Evolutionary conservation across 257 asterid species (phyloP).

Genomic region (Jaltomata sinuosa): DNA sequence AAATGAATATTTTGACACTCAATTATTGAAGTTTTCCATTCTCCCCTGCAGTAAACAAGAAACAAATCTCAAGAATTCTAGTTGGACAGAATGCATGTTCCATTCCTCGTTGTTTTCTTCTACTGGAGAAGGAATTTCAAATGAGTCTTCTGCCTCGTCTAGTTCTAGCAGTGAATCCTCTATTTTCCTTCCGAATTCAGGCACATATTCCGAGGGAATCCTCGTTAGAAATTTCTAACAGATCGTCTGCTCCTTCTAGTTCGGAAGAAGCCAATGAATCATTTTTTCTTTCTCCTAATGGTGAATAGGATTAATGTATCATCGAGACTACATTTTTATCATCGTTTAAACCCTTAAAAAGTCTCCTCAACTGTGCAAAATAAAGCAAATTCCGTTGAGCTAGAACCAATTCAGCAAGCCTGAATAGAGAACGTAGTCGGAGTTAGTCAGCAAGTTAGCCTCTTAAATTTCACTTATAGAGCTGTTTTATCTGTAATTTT

Average conservation of each 20-base stretch:
- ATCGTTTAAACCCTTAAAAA: neutral
- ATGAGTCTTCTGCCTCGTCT: neutral
- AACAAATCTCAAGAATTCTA: too few species aligned
- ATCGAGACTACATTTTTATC: neutral
- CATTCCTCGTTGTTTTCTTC: neutral
- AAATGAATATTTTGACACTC: too few species aligned
- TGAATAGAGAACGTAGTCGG: neutral
- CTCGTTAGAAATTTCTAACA: neutral
- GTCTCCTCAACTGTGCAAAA: neutral
- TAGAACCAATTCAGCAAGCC: neutral
- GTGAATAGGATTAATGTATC: neutral
- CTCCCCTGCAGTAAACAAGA: too few species aligned
- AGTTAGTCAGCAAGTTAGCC: neutral
- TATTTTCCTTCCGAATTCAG: neutral
- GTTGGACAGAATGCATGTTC: too few species aligned
- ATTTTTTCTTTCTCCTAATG: neutral
- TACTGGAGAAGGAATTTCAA: neutral
- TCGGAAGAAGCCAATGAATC: neutral
- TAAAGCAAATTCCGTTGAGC: neutral
- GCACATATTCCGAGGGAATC: too few species aligned
- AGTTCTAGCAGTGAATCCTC: neutral
- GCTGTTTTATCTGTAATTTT: neutral
- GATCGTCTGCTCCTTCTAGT: neutral
- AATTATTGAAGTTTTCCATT: too few species aligned
- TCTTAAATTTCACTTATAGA: too few species aligned